Evolutionary conservation across 1,284 basidiomycete genomes (phyloP), one percentile per base, ranked within the genome.

Genomic region (Tetrapyrgos nigripes): DNA sequence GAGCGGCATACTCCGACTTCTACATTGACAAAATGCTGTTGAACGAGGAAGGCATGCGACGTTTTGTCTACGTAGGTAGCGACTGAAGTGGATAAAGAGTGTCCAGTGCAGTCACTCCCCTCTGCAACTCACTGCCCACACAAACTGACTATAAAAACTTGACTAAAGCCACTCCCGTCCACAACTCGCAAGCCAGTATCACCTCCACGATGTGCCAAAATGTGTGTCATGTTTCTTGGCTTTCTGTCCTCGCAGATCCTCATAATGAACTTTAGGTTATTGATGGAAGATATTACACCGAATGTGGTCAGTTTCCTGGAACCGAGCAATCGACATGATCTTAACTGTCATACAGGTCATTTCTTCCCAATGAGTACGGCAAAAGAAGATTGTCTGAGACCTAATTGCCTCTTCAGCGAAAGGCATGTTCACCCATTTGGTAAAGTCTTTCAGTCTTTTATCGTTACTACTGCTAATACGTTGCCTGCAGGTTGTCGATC

Each of bases 131-230:
- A n/a, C n/a, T n/a, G n/a, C 48, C 40, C 51, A 35, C 45, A 31
- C 55, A 40, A 57, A 53, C 49, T 50, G 14, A 55, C 51, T 50
- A 61, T 28, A n/a, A n/a, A n/a, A n/a, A n/a, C n/a, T n/a, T n/a
- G n/a, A n/a, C n/a, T n/a, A n/a, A n/a, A n/a, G n/a, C n/a, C n/a
- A n/a, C n/a, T n/a, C n/a, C n/a, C n/a, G n/a, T n/a, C n/a, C n/a
- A n/a, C n/a, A n/a, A n/a, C n/a, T n/a, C n/a, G n/a, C n/a, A n/a
- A n/a, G n/a, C n/a, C n/a, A n/a, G n/a, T n/a, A n/a, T n/a, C n/a
- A n/a, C n/a, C n/a, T n/a, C 55, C 66, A 63, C 59, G 58, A 93
- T 93, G 91, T 93, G 91, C 72, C 82, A 90, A 75, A 92, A 92
- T 74, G 91, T 92, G n/a, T n/a, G n/a, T n/a, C n/a, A 68, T 57